Evolutionary conservation across 345 rosid species (phyloP).

Genomic region (Eucalyptus grandis): DNA sequence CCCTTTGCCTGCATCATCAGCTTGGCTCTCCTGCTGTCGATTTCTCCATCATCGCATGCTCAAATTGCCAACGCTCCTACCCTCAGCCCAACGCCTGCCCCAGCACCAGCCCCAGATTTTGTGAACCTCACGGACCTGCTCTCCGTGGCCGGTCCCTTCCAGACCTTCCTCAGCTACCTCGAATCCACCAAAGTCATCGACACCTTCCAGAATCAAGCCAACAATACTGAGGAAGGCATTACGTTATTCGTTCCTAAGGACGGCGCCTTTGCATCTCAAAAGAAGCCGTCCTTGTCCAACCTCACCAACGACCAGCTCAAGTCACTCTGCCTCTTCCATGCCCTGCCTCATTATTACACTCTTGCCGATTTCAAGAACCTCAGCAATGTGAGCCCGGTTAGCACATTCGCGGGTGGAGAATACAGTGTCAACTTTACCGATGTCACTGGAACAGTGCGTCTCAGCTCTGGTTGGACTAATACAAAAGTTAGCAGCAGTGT

Average conservation of each 20-base stretch:
- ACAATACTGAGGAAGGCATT: constrained; percentile 82
- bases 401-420: constrained; percentile 65
- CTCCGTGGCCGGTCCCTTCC: constrained; percentile 89
- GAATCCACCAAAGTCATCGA: constrained; percentile 73
- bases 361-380: constrained; percentile 82
- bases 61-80: constrained; percentile 34
- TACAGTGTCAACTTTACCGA: constrained; percentile 68
- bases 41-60: constrained; percentile 20
- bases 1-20: constrained; percentile 13
- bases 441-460: constrained; percentile 46
- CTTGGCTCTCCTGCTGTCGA: constrained; percentile 14
- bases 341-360: constrained; percentile 69
- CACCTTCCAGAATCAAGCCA: constrained; percentile 96
- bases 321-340: constrained; percentile 80
- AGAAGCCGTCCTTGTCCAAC: constrained; percentile 61
- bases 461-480: constrained; percentile 69
- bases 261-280: constrained; percentile 60
- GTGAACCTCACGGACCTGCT: constrained; percentile 78
- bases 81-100: constrained; percentile 59
- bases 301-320: constrained; percentile 70
- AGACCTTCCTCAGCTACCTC: constrained; percentile 67
- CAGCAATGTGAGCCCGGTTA: constrained; percentile 48
- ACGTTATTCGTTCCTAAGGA: constrained; percentile 89
- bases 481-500: constrained; percentile 85
- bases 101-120: constrained; percentile 59